phyloP scores from a whole-genome alignment of 192 early-diverging fungal genomes.

The Coemansia sp. region DNA sequence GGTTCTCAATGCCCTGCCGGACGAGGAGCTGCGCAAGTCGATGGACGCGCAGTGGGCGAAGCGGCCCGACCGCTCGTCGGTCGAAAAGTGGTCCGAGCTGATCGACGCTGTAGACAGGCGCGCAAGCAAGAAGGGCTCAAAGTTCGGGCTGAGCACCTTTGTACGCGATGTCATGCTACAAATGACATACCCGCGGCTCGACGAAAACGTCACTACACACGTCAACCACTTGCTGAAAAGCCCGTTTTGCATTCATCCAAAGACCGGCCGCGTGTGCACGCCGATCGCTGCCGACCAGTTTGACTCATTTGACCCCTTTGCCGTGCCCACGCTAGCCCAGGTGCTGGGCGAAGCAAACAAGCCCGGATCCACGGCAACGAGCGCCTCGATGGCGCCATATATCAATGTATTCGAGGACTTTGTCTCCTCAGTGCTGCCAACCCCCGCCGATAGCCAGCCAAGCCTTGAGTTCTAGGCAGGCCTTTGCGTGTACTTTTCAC shows the following conservation, averaged over 20 bases:
- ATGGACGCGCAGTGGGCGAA: slow-evolving; percentile 45
- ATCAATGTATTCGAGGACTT: slow-evolving; percentile 68
- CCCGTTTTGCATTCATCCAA: slow-evolving; percentile 97
- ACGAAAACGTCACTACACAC: slow-evolving; percentile 85
- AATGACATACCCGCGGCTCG: slow-evolving; percentile 88
- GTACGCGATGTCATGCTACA: slow-evolving; percentile 82
- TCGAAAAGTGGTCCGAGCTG: slow-evolving; percentile 51
- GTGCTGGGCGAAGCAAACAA: slow-evolving; percentile 66
- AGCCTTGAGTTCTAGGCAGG: slow-evolving; percentile 36
- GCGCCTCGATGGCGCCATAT: slow-evolving; percentile 54
- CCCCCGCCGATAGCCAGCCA: slow-evolving; percentile 4
- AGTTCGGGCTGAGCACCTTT: slow-evolving; percentile 35
- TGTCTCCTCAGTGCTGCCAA: slow-evolving; percentile 42
- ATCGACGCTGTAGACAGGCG: slow-evolving; percentile 38
- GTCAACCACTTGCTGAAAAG: slow-evolving; percentile 95
- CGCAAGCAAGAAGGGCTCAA: slow-evolving; percentile 32
- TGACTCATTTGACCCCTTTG: slow-evolving; percentile 79
- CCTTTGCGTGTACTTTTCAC: not conserved
- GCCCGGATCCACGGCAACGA: slow-evolving; percentile 6
- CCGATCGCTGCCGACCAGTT: slow-evolving; percentile 77
- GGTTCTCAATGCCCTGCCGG: slow-evolving; percentile 72
- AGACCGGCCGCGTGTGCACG: slow-evolving; percentile 93
- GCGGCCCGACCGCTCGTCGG: slow-evolving; percentile 31
- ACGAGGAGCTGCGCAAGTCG: slow-evolving; percentile 56
- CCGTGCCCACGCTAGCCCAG: slow-evolving; percentile 68